phyloP scores from a whole-genome alignment of 2,329 filamentous ascomycete species.

The Pseudopyricularia cyperi region DNA sequence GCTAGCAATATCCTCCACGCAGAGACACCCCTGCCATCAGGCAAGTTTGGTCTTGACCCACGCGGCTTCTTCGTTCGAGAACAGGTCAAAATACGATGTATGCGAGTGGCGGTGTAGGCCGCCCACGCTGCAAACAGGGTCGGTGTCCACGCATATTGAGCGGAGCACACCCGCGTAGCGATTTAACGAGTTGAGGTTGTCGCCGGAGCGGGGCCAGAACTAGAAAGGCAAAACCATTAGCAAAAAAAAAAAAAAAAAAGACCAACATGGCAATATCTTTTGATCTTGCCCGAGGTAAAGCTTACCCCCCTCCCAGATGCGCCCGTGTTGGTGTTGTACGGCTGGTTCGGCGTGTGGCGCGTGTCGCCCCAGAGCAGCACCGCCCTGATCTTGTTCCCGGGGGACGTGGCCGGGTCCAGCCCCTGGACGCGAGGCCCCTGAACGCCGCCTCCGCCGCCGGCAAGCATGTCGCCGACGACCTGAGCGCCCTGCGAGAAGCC shows the following conservation, averaged over 20 bases:
- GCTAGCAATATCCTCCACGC: too few species aligned
- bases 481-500: constrained; percentile 13
- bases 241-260: not conserved
- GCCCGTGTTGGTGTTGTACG: constrained; percentile 14
- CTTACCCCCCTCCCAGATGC: not conserved
- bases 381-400: constrained; percentile 10
- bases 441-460: constrained; percentile 9
- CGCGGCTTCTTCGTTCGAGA: constrained; percentile 11
- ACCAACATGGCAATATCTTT: too few species aligned
- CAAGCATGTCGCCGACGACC: constrained; percentile 9
- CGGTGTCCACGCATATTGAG: constrained; percentile 14
- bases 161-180: constrained; percentile 10
- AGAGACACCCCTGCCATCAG: too few species aligned
- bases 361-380: constrained; percentile 14
- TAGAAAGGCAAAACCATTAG: not conserved
- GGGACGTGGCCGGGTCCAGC: constrained; percentile 5
- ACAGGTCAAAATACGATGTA: constrained; percentile 16
- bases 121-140: constrained; percentile 14
- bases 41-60: constrained; percentile 13
- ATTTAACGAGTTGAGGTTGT: constrained; percentile 9
- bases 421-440: constrained; percentile 3
- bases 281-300: not conserved
- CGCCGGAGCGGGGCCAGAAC: constrained; percentile 11
- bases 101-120: constrained; percentile 17
- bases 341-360: constrained; percentile 13